These are phyloP conservation scores for Mycena leptocephala DNA, from an alignment of 768 basidiomycete species.

Conservation along the genomic window DNA sequence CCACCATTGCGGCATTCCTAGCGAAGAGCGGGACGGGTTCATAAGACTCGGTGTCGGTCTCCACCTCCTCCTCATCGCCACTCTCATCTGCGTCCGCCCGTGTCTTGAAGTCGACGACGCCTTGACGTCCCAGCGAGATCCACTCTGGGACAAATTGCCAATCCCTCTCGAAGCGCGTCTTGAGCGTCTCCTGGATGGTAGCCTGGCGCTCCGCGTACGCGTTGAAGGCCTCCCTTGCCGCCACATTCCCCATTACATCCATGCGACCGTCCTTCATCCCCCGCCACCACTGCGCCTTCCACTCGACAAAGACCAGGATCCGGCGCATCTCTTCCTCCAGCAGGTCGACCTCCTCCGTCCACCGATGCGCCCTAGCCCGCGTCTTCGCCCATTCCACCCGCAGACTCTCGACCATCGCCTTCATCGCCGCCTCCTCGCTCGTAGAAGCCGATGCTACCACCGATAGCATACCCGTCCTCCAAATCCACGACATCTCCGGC, in stretches of 20 bases:
- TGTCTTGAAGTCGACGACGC: background rate
- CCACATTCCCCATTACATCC: background rate
- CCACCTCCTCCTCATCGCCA: background rate
- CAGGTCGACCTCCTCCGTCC: background rate
- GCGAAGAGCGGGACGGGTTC: background rate
- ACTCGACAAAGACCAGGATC: background rate
- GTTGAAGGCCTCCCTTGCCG: background rate
- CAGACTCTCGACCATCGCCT: background rate
- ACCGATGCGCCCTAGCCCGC: background rate
- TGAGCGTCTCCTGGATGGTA: background rate
- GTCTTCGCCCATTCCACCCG: background rate
- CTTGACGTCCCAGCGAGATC: background rate
- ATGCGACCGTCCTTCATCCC: background rate
- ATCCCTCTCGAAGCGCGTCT: background rate
- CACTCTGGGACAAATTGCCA: background rate
- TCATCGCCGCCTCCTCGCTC: background rate
- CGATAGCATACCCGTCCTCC: background rate
- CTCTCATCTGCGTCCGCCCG: background rate
- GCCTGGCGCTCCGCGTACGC: conserved; percentile 10
- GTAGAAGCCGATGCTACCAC: background rate
- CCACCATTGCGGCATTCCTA: background rate
- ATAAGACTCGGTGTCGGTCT: background rate
- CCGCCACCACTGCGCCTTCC: background rate
- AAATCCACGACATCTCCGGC: background rate
- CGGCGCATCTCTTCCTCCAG: background rate